Evolutionary conservation across 148 eudicot species (phyloP), one percentile per base, ranked within the genome.

Genomic region (Selenicereus undatus): DNA sequence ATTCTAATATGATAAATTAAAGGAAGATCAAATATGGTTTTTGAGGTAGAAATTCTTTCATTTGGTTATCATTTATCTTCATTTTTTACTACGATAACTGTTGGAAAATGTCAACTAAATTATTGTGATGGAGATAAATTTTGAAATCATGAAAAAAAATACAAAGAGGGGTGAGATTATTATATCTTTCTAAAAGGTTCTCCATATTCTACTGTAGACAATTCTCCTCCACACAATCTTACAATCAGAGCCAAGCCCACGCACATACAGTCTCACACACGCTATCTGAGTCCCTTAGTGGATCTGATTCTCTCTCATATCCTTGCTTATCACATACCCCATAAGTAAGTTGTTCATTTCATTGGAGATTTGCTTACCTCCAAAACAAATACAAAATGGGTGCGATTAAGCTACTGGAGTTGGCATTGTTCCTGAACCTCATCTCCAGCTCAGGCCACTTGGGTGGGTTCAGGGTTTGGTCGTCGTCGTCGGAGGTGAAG

Each of bases 341-440:
- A 9, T n/a, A 4, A 7, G 27, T 18, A 8, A 62, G 68, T 62
- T 17, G 62, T 18, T 18, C 20, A 56, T 17, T 17, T 56, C 1
- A n/a, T n/a, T 8, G 5, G 43, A 5, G 8, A 39, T 7, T 4
- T 39, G 43, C 43, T 39, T 39, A 39, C 43, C 43, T 39, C 7
- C 43, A 39, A 39, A 7, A 39, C 3, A 39, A 4, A 39, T 7
- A 39, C 24, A 45, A 45, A 74, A 83, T 84, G 86, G 83, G 17
- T 32, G 83, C 70, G 45, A 43, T 84, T 0, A 80, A 80, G 36
- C 79, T 83, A 8, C 8, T 80, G 32, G 66, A 84, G 7, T 16
- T 84, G 10, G 70, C 86, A 4, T 8, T 84, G 74, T 60, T 80
- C 10, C 35, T 84, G 4, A 84, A 84, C 78, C 78, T 80, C 10